Conservation (phyloP, 768 basidiomycete genomes). For the Boletales sp. region DNA sequence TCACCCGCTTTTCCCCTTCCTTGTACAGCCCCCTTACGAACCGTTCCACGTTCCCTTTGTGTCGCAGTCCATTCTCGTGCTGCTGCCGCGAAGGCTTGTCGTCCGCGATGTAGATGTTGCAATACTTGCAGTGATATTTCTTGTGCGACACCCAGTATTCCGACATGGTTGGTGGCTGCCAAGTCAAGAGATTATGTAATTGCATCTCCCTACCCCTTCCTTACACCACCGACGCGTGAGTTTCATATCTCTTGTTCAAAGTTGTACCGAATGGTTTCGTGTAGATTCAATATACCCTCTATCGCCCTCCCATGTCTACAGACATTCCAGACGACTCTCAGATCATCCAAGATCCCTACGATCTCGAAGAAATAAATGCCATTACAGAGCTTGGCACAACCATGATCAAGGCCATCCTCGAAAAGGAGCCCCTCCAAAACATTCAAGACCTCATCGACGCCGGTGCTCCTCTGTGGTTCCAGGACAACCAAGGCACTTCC, state of each 20-base stretch:
- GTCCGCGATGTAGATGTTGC: constrained; percentile 95
- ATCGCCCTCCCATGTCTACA: no score
- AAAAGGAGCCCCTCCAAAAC: constrained; percentile 38
- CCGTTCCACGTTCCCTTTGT: constrained; percentile 92
- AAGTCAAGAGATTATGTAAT: constrained; percentile 19
- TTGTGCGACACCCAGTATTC: constrained; percentile 94
- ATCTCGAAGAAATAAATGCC: constrained; percentile 39
- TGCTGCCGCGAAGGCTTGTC: constrained; percentile 88
- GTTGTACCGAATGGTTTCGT: no score
- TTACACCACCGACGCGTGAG: no score
- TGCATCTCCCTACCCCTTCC: no score
- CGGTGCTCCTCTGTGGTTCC: constrained; percentile 87
- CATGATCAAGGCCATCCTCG: constrained; percentile 58
- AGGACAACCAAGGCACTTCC: constrained; percentile 80
- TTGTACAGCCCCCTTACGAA: constrained; percentile 94
- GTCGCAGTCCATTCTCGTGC: constrained; percentile 90
- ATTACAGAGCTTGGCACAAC: constrained; percentile 54
- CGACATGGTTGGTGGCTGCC: constrained; percentile 49
- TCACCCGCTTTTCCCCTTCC: constrained; percentile 82
- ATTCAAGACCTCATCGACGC: constrained; percentile 52
- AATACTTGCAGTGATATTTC: constrained; percentile 95
- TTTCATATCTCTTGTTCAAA: no score
- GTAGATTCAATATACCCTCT: no score
- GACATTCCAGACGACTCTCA: constrained; percentile 6
- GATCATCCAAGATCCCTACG: constrained; percentile 24